Percentiles rank a stretch among this genome's conserved stretches.
phyloP scores from a whole-genome alignment of 2,329 filamentous ascomycete species.

The Beauveria australis region DNA sequence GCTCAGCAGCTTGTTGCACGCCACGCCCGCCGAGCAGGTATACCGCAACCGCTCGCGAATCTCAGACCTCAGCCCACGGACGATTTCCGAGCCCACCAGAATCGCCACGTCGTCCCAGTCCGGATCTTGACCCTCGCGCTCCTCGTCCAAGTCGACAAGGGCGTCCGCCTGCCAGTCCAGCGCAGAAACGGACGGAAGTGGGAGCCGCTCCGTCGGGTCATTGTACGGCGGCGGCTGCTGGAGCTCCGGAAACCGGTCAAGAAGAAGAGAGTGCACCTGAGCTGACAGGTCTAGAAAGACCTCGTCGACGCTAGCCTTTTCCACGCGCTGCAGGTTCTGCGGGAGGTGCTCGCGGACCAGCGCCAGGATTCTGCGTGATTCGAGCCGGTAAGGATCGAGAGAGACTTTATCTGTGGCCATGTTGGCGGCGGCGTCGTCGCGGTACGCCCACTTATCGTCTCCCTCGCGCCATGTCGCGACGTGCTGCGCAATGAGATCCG shows the following conservation, averaged over 20 bases:
- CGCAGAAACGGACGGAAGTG: constrained; percentile 58
- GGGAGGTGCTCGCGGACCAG: constrained; percentile 69
- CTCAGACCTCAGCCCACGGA: constrained; percentile 62
- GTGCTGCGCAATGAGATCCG: constrained; percentile 77
- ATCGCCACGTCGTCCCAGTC: constrained; percentile 96
- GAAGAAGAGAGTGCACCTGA: constrained; percentile 66
- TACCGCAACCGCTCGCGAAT: constrained; percentile 69
- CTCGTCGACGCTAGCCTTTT: constrained; percentile 94
- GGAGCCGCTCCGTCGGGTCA: constrained; percentile 62
- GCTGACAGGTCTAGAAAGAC: constrained; percentile 89
- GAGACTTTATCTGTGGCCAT: constrained; percentile 90
- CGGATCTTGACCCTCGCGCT: constrained; percentile 70
- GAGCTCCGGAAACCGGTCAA: constrained; percentile 71
- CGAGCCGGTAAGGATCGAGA: constrained; percentile 79
- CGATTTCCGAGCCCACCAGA: constrained; percentile 80
- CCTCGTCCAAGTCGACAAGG: constrained; percentile 68
- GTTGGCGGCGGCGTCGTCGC: constrained; percentile 67
- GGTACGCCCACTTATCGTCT: constrained; percentile 86
- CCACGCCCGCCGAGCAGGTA: constrained; percentile 85
- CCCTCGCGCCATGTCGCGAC: constrained; percentile 93
- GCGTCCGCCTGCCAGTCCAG: constrained; percentile 79
- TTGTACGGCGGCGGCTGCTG: constrained; percentile 59
- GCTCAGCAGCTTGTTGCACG: constrained; percentile 88
- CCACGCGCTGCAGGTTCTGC: constrained; percentile 59
- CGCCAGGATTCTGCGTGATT: constrained; percentile 75